phyloP scores from a whole-genome alignment of 2,329 filamentous ascomycete genomes.

The Talaromyces sp. region DNA sequence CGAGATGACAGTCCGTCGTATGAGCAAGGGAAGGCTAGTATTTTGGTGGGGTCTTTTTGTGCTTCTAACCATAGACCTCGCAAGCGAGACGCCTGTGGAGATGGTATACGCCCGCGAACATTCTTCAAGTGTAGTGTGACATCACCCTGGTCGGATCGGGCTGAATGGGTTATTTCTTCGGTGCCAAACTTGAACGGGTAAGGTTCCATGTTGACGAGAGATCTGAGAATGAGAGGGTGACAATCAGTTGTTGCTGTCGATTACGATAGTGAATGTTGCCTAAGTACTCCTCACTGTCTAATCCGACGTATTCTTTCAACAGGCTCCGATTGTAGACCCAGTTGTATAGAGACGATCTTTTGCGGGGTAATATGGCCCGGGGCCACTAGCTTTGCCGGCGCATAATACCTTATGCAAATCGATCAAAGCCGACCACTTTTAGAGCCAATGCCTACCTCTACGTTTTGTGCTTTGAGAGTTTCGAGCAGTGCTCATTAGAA shows the following conservation, averaged over 20 bases:
- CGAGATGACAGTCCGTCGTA: constrained; percentile 47
- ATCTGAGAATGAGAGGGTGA: not conserved
- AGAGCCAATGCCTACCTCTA: not conserved
- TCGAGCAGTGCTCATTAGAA: not conserved
- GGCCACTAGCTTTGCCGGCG: not conserved
- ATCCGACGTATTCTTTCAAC: not conserved
- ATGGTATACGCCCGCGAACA: constrained; percentile 14
- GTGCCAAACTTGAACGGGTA: constrained; percentile 15
- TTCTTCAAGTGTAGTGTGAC: constrained; percentile 8
- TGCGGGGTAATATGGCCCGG: not conserved
- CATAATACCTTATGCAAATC: too few relatives aligned
- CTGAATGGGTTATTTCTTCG: not conserved
- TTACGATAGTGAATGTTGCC: not conserved
- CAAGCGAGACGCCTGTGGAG: constrained; percentile 21
- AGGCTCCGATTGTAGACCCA: not conserved
- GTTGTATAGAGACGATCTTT: not conserved
- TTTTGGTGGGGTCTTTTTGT: constrained; percentile 41
- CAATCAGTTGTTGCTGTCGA: not conserved
- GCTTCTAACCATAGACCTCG: constrained; percentile 43
- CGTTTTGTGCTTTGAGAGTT: not conserved
- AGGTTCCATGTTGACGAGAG: constrained; percentile 8
- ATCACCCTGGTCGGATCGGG: not conserved
- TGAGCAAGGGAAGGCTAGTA: constrained; percentile 44
- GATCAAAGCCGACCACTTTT: not conserved
- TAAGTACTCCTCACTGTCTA: not conserved